Conservation (phyloP, 306 rosid genomes). For the Trifolium subterraneum region DNA sequence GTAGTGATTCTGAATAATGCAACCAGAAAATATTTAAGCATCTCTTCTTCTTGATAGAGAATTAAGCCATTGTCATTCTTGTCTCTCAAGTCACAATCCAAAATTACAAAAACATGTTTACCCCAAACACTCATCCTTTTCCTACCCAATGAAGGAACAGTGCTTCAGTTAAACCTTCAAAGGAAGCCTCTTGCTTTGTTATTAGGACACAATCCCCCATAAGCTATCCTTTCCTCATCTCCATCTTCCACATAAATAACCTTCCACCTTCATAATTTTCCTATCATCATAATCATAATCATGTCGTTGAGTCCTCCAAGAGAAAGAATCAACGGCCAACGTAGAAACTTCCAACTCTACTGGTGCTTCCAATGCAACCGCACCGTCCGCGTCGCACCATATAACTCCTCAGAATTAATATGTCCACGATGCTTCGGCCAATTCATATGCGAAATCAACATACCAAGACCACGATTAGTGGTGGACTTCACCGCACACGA, state of each 20-base stretch:
- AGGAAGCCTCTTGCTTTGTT: conserved; percentile 14
- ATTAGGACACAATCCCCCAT: conserved; percentile 20
- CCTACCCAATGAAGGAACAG: conserved; percentile 52
- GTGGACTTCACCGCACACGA: conserved; percentile 51
- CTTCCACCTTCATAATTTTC: conserved; percentile 6
- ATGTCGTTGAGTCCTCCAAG: conserved; percentile 73
- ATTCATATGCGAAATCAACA: conserved; percentile 62
- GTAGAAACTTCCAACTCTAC: conserved; percentile 53
- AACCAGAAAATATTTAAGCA: too few relatives aligned
- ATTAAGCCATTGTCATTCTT: background rate
- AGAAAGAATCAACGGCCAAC: conserved; percentile 36
- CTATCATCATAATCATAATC: conserved; percentile 3
- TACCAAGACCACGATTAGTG: conserved; percentile 47
- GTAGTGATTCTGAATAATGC: too few relatives aligned
- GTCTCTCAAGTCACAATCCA: conserved; percentile 2
- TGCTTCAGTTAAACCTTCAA: background rate
- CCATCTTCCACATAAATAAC: background rate
- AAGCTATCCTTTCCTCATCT: conserved; percentile 56
- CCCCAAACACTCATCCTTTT: conserved; percentile 56
- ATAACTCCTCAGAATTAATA: conserved; percentile 41
- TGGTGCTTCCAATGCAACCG: conserved; percentile 86
- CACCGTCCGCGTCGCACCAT: conserved; percentile 51
- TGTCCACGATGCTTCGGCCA: conserved; percentile 87
- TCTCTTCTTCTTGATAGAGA: background rate
- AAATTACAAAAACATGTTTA: background rate